Evolutionary conservation across 306 rosid genomes (phyloP), one percentile per base, ranked within the genome.

Genomic region (Alnus rubra): DNA sequence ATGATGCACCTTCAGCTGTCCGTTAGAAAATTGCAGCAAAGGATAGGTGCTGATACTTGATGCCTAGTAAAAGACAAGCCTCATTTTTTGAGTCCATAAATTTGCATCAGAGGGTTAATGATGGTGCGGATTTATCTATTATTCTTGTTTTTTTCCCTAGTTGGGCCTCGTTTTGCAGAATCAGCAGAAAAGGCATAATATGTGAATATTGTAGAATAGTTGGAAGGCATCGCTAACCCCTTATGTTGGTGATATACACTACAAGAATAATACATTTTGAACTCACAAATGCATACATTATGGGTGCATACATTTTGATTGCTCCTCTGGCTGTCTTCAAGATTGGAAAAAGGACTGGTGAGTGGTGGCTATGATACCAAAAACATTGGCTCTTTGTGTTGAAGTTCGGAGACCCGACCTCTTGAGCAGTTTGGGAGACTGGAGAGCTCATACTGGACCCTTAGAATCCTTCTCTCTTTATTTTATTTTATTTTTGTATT

Each of bases 1-100:
- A 88, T 7, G 98, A 90, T 79, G 89, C 78, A 52, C 63, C 88
- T 72, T 85, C 89, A 53, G 87, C 76, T 64, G 71, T 71, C 31
- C 73, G 44, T 55, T 69, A 64, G 74, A 59, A 56, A 63, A 15
- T 31, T 64, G 30, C 54, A 42, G 75, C 11, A 58, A 16, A 64
- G 4, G 47, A 35, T 35, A 16, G 48, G 7, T 39, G 10, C 65
- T 64, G 70, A 64, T 13, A 62, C 44, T 42, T 42, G 12, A 5
- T 62, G 35, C 44, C 37, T 13, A 13, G 44, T 62, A 11, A 33
- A 62, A 33, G 69, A 13, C 44, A 13, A 30, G 39, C 7, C 15
- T 31, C n/a, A 31, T 64, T 63, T 14, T 2, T 39, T 14, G 70
- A 64, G 13, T 35, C 51, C 72, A 39, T 67, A 42, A 39, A 42